phyloP scores from a whole-genome alignment of 768 basidiomycete genomes.

The Trametes meyenii region DNA sequence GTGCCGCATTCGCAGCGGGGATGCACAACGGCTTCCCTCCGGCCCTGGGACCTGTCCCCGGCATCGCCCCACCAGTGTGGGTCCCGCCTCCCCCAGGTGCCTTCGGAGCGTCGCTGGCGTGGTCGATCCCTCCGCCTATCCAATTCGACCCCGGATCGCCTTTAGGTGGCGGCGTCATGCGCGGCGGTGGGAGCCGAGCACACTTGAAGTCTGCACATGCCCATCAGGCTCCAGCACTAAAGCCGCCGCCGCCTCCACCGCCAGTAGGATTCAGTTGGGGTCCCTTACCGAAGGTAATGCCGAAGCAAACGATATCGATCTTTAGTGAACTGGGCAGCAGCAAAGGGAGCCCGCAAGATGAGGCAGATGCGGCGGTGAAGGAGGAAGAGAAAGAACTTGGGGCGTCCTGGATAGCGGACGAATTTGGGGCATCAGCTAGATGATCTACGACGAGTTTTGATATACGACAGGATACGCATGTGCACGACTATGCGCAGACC shows the following conservation, averaged over 20 bases:
- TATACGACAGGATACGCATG: background rate
- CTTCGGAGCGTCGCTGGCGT: background rate
- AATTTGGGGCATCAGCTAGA: constrained; percentile 20
- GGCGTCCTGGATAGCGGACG: constrained; percentile 22
- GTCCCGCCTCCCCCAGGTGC: background rate
- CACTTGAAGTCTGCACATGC: constrained; percentile 40
- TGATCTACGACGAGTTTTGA: background rate
- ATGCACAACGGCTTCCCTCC: constrained; percentile 9
- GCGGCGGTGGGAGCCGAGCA: constrained; percentile 27
- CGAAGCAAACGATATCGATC: constrained; percentile 25
- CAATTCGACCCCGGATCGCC: constrained; percentile 12
- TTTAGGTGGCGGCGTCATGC: constrained; percentile 1
- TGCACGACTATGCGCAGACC: background rate
- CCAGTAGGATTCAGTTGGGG: constrained; percentile 60
- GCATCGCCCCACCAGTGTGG: background rate
- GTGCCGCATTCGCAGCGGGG: constrained; percentile 14
- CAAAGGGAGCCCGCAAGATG: constrained; percentile 1
- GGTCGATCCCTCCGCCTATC: background rate
- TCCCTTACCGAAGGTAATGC: constrained; percentile 47
- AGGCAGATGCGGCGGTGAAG: constrained; percentile 4
- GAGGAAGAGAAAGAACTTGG: constrained; percentile 10
- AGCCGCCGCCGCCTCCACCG: constrained; percentile 19
- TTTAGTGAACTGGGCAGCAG: constrained; percentile 2
- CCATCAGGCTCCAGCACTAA: constrained; percentile 30
- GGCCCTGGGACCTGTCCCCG: background rate